phyloP scores from a whole-genome alignment of 2,329 filamentous ascomycete species.

The Ambrosiella cleistominuta region DNA sequence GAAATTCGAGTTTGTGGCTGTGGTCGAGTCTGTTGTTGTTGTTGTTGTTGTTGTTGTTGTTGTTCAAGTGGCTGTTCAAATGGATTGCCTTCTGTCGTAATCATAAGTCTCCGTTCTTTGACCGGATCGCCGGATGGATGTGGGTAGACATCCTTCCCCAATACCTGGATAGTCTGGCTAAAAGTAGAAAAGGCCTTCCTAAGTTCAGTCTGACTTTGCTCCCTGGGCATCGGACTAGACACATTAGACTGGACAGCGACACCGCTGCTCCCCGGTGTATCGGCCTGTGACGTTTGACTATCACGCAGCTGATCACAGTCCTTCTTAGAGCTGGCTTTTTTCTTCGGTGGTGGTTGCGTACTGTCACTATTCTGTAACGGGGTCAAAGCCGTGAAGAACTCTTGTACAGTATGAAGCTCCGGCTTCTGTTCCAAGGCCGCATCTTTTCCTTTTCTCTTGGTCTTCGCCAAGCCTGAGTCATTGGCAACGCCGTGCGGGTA shows the following conservation, averaged over 20 bases:
- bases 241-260: conserved; percentile 10
- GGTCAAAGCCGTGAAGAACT: conserved; percentile 73
- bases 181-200: not conserved
- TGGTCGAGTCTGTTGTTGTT: not conserved
- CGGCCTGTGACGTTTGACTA: not conserved
- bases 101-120: conserved; percentile 12
- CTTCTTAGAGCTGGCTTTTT: conserved; percentile 18
- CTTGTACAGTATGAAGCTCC: conserved; percentile 82
- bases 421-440: conserved; percentile 76
- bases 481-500: conserved; percentile 85
- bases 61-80: conserved; percentile 14
- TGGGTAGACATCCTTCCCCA: not conserved
- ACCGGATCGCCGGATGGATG: not conserved
- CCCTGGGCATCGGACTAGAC: conserved; percentile 14
- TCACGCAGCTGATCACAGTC: not conserved
- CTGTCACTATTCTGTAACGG: conserved; percentile 38
- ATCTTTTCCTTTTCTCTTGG: conserved; percentile 66
- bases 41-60: conserved; percentile 1
- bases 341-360: conserved; percentile 18
- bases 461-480: conserved; percentile 15
- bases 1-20: not conserved
- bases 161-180: not conserved
- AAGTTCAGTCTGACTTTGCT: not conserved
- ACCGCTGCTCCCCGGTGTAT: not conserved
- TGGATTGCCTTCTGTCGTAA: not conserved